Evolutionary conservation across 306 rosid genomes (phyloP).

Genomic region (Pyrus communis): DNA sequence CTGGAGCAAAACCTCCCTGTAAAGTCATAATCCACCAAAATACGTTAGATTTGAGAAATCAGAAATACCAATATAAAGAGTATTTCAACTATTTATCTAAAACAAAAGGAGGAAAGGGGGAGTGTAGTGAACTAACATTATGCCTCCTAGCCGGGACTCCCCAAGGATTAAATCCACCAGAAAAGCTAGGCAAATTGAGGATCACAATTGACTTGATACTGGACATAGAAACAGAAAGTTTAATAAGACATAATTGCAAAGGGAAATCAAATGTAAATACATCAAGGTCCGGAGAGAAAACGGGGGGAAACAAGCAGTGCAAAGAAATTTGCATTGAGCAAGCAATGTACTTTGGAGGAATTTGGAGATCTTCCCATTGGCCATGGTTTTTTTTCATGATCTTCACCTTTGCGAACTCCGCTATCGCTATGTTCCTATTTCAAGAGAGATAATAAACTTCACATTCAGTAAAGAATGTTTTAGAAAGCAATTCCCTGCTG

Average conservation of each 20-base stretch:
- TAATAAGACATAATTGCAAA: not conserved
- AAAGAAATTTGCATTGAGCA: not conserved
- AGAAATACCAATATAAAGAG: conserved; percentile 2
- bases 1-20: conserved; percentile 70
- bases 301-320: not conserved
- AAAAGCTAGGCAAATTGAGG: conserved; percentile 97
- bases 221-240: conserved; percentile 19
- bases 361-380: conserved; percentile 58
- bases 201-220: conserved; percentile 89
- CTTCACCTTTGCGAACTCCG: conserved; percentile 70
- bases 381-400: conserved; percentile 46
- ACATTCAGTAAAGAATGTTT: not conserved
- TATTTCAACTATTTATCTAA: not conserved
- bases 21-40: conserved; percentile 14
- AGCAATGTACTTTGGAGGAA: conserved; percentile 59
- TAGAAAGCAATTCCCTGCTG: not conserved
- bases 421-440: conserved; percentile 67
- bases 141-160: conserved; percentile 61
- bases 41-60: not conserved
- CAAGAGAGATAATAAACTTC: not conserved
- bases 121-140: conserved; percentile 38
- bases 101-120: not conserved
- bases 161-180: conserved; percentile 97
- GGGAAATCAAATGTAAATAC: not conserved
- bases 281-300: not conserved